phyloP scores from a whole-genome alignment of 148 eudicot species.

The Rhododendron mucronatum region DNA sequence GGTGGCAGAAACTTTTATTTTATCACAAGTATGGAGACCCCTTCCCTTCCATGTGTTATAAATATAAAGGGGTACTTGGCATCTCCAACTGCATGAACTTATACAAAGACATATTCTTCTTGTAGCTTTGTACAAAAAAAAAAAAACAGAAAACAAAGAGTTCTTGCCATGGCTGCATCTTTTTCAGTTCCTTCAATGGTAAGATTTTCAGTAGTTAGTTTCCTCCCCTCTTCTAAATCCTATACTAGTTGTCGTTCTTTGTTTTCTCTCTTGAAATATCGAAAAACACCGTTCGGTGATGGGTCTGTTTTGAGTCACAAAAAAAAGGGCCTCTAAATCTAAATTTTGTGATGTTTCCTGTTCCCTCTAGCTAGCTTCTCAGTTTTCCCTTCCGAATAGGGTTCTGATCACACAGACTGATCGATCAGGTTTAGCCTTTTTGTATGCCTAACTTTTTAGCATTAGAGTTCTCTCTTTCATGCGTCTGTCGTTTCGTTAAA shows the following conservation, averaged over 20 bases:
- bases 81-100: slow-evolving; percentile 13
- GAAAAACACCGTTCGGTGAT: no score
- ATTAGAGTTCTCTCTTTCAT: no score
- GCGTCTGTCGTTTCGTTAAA: no score
- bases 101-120: neutral
- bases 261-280: neutral
- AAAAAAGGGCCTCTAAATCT: no score
- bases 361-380: no score
- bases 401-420: no score
- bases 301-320: no score
- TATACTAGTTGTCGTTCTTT: neutral
- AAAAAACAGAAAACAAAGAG: slow-evolving; percentile 9
- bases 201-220: neutral
- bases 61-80: slow-evolving; percentile 22
- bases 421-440: no score
- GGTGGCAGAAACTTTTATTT: neutral
- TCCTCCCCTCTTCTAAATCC: neutral
- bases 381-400: no score
- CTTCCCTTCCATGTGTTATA: slow-evolving; percentile 22
- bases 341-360: no score
- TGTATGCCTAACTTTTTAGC: no score
- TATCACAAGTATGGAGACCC: neutral
- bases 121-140: neutral
- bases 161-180: slow-evolving; percentile 63
- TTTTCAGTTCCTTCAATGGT: slow-evolving; percentile 60